Evolutionary conservation across 129 eudicot species (phyloP), one percentile per base, ranked within the genome.

Genomic region (Flaveria brownii): DNA sequence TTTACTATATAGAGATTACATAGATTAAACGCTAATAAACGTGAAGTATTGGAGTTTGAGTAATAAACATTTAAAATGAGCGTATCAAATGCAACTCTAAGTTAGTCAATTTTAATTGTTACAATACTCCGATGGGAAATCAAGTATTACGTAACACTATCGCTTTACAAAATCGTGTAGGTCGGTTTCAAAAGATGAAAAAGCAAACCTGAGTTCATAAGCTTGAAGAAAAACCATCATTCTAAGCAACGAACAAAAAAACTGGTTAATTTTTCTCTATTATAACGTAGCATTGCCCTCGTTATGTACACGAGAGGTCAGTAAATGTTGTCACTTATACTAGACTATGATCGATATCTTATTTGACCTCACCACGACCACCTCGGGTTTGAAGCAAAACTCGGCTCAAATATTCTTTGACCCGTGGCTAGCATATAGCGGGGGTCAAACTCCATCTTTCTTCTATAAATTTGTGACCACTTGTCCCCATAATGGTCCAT

Each of bases 381-480:
- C 50, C 70, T 81, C 14, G 36, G 56, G 33, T 66, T 30, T 0
- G 85, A 50, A 82, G 71, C 80, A 46, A 81, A 83, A 30, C 70
- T 68, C 17, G 96, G 97, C 59, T 83, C 73, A 68, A 89, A 92
- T 42, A 92, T 86, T 28, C 78, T 85, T 72, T 89, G 97, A 79
- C 97, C 97, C 1, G 91, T 85, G 49, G 96, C 93, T 75, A 92
- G 80, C 30, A 92, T 84, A 67, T 71, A 88, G 1, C 83, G 77
- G 0, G 97, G 97, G 65, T 92, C 97, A 28, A 84, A 92, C 81
- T 87, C 89, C 84, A 80, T 78, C 49, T 92, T 92, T 23, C 81
- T 80, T 4, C 33, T 79, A n/a, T 74, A 72, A 65, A 92, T 80
- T 67, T 20, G 70, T 70, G 83, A 54, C 97, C 97, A 92, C 78